A percentile compares a stretch with the other conserved stretches of the same genome.
Evolutionary conservation across 495 filamentous ascomycete species (phyloP).

Genomic region (Penicillium riverlandense): DNA sequence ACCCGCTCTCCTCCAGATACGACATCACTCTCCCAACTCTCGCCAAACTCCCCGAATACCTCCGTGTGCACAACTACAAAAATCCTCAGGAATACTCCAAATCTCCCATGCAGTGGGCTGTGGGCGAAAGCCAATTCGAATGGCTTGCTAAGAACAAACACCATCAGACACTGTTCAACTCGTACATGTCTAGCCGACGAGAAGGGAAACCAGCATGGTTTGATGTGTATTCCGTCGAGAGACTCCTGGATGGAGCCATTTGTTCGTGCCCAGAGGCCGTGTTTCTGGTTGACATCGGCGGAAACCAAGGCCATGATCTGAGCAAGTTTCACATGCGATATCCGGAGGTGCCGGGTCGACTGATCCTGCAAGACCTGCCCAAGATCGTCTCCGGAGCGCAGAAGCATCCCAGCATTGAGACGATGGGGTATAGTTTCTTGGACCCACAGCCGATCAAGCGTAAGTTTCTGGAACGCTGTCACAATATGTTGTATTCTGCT

Average conservation of each 20-base stretch:
- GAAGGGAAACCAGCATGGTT: conserved; percentile 30
- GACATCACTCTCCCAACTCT: conserved; percentile 33
- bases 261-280: neutral
- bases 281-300: conserved; percentile 42
- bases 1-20: conserved; percentile 13
- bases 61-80: conserved; percentile 19
- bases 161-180: conserved; percentile 30
- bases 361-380: conserved; percentile 8
- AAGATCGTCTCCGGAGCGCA: neutral
- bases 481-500: neutral
- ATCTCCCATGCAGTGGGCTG: conserved; percentile 33
- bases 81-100: conserved; percentile 25
- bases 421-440: conserved; percentile 8
- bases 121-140: conserved; percentile 35
- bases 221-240: conserved; percentile 32
- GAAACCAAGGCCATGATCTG: conserved; percentile 39
- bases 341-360: neutral
- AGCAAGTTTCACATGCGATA: conserved; percentile 12
- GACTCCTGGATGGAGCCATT: conserved; percentile 19
- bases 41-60: conserved; percentile 25
- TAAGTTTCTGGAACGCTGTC: conserved; percentile 21
- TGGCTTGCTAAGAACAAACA: conserved; percentile 25
- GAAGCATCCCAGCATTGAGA: conserved; percentile 1
- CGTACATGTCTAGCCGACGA: conserved; percentile 33
- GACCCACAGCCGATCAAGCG: conserved; percentile 9